A percentile compares a stretch with the other conserved stretches of the same genome.
phyloP scores from a whole-genome alignment of 306 rosid species.

The Abrus precatorius region DNA sequence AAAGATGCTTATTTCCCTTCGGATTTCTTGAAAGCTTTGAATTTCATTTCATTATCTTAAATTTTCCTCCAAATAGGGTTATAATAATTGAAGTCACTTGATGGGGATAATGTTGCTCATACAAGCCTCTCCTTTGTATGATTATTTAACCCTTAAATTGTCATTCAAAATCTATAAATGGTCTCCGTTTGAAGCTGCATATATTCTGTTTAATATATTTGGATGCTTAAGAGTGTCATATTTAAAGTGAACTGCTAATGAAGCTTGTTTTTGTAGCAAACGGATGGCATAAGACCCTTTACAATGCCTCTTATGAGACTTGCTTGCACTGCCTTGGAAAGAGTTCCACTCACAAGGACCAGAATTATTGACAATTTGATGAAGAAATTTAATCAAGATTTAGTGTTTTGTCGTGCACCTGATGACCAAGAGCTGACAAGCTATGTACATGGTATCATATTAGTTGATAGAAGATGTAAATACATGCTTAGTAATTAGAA shows the following conservation, averaged over 20 bases:
- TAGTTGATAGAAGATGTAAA: constrained; percentile 19
- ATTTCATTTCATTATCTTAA: background rate
- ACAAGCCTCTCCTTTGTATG: constrained; percentile 7
- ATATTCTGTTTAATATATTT: constrained; percentile 29
- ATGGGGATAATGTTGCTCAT: background rate
- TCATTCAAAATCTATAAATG: background rate
- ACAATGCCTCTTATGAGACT: constrained; percentile 96
- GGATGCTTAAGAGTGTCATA: constrained; percentile 17
- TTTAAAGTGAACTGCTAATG: constrained; percentile 28
- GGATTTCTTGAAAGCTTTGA: background rate
- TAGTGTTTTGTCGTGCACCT: constrained; percentile 91
- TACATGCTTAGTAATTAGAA: constrained; percentile 18
- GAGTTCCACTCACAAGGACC: constrained; percentile 87
- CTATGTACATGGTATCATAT: constrained; percentile 71
- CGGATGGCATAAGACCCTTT: constrained; percentile 94
- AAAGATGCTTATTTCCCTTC: background rate
- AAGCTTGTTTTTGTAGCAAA: constrained; percentile 62
- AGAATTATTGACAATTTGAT: constrained; percentile 80
- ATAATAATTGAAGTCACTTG: background rate
- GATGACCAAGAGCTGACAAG: constrained; percentile 73
- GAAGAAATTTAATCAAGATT: constrained; percentile 83
- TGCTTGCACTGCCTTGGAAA: constrained; percentile 93
- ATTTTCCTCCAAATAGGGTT: background rate
- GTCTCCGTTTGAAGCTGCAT: constrained; percentile 4
- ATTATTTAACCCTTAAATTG: background rate